Base-by-base conservation (phyloP, 306 rosid species). In the Boehmeria nivea region DNA sequence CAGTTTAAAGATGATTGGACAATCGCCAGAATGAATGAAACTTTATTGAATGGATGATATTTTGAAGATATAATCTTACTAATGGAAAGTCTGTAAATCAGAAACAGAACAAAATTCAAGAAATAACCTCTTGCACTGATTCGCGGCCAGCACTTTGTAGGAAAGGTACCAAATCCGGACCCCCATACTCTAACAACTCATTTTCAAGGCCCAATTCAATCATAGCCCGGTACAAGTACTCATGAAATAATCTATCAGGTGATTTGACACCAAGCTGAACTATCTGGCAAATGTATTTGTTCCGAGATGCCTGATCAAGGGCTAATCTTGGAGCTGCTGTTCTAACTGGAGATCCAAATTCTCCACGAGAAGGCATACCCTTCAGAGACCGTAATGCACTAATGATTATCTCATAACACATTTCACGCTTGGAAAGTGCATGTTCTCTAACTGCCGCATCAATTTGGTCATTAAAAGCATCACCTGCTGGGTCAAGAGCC, bases 261-360 rank as follows among this genome's bases (percentile, higher is more conserved):
- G 96, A 91, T 66, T 87, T 95, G 62, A 91, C 85, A 60, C 96
- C 93, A 63, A 91, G 95, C 74, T 87, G 96, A 60, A 87, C 95
- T 67, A 87, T 85, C 88, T 91, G 99, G 70, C 80, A 63, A 51
- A 85, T 87, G 74, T 80, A 87, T 75, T 75, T 85, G 51, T 74
- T 87, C 58, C 80, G 74, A 46, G 95, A 87, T 45, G 83, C 81
- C 53, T 65, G 85, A 81, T 87, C 96, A 66, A 88, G 93, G 60
- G 73, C 61, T 37, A 83, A 75, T 61, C 65, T 78, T 37, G 85
- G 70, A 71, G 85, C 72, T 42, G 73, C 74, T 69, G 87, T 69
- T 71, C 79, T 75, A 23, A 65, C 60, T 16, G 99, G 91, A 71
- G 99, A 82, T 51, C 95, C 80, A 79, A 84, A 91, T 70, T 84